Percentiles rank a stretch among this genome's conserved stretches.
Conservation (phyloP, 2,329 filamentous ascomycete genomes). For the Pestalotiopsis sp. region DNA sequence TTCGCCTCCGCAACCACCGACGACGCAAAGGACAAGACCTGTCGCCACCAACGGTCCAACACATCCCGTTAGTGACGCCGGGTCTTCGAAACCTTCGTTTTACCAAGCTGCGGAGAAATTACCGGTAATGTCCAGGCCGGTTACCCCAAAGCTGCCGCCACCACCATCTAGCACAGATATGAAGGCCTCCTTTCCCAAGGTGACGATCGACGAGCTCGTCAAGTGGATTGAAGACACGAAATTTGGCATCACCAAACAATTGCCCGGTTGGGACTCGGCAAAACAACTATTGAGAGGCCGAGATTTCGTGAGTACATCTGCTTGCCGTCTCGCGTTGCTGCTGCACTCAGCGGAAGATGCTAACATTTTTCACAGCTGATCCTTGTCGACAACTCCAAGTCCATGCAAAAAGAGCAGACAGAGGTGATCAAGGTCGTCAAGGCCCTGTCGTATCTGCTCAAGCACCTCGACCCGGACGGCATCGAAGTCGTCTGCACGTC, state of each 20-base stretch:
- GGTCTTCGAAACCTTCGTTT: no score
- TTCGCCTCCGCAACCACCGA: no score
- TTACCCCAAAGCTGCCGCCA: background rate
- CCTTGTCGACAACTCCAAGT: background rate
- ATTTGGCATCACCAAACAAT: background rate
- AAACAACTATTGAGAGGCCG: background rate
- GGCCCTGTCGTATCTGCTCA: background rate
- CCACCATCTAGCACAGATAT: background rate
- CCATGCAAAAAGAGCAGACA: background rate
- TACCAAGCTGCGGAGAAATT: accelerated
- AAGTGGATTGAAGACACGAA: background rate
- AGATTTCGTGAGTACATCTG: background rate
- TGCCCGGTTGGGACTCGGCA: background rate
- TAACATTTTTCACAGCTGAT: background rate
- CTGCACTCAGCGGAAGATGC: no score
- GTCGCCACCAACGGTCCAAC: no score
- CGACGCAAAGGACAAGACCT: no score
- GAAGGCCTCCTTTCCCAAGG: background rate
- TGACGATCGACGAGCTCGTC: background rate
- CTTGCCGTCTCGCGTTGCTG: background rate
- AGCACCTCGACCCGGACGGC: background rate
- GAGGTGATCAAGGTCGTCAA: background rate
- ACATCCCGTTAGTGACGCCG: no score
- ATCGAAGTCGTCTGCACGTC: background rate
- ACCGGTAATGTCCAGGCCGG: no score